Evolutionary conservation across 768 basidiomycete genomes (phyloP), one percentile per base, ranked within the genome.

Genomic region (Leccinum truebloodii): DNA sequence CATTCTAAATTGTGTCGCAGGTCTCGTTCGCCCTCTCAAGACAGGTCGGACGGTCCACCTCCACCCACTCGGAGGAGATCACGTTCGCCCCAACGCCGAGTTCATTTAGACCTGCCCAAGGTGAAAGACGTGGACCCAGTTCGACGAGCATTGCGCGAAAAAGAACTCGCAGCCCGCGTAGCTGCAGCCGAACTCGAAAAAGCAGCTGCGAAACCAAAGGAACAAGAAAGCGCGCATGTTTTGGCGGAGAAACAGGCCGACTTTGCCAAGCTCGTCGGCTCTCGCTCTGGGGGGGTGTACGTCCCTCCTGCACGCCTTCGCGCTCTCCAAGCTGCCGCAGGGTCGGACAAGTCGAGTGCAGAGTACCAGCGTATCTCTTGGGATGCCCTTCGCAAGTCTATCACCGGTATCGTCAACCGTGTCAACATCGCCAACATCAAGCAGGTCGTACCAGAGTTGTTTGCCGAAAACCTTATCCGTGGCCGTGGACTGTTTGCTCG

Each of bases 361-460:
- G 95, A 97, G 76, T 98, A 91, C 75, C 97, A 99, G 75, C 84
- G 97, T 10, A 77, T 99, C 60, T 92, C 94, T 10, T 99, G 97
- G 97, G 97, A 99, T 70, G 97, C 97, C 2, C 78, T 99, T 61
- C 88, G 95, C 71, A 99, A 99, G 77, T 92, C 90, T 54, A 91
- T 99, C 69, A 98, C 97, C 30, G 97, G 97, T 94, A 90, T 98
- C 67, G 96, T 98, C 81, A 99, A 99, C 81, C 90, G 97, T 81
- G 93, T 99, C 78, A 98, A 98, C 75, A 83, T 94, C 20, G 82
- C 88, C 66, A 98, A 98, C 74, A 99, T 99, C 84, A 97, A 98
- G 76, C 84, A 89, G 67, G 85, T 96, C 65, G 84, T 94, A 0
- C 93, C 94, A 0, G 93, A 96, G 73, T 76, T 99, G 26, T 98